Conservation (phyloP, 2,329 filamentous ascomycete genomes). For the Fusarium anguioides region DNA sequence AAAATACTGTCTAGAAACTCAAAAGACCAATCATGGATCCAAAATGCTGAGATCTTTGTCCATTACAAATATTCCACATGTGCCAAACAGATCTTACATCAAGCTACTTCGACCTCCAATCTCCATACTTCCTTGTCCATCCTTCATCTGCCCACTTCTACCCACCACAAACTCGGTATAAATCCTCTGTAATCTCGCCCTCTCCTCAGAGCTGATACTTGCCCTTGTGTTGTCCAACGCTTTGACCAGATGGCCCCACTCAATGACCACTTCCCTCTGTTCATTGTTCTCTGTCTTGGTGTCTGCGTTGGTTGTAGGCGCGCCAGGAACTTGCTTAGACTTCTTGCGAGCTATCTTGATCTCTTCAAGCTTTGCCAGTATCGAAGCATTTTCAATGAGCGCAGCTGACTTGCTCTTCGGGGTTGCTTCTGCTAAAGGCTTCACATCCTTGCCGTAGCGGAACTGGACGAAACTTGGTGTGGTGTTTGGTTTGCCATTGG, state of each 20-base stretch:
- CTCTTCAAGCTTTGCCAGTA: conserved; percentile 83
- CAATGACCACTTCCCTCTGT: conserved; percentile 79
- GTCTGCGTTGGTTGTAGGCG: conserved; percentile 39
- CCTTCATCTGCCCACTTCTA: conserved; percentile 93
- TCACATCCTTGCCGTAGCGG: conserved; percentile 75
- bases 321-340: conserved; percentile 50
- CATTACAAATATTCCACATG: conserved; percentile 2
- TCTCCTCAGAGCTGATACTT: conserved; percentile 85
- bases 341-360: conserved; percentile 76
- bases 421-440: conserved; percentile 53
- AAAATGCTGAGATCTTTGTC: neutral
- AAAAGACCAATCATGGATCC: neutral
- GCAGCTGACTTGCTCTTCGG: conserved; percentile 63
- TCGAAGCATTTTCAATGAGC: conserved; percentile 80
- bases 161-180: conserved; percentile 94
- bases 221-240: conserved; percentile 81
- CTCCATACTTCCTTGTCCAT: conserved; percentile 90
- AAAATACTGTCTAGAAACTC: neutral
- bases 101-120: conserved; percentile 92
- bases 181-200: conserved; percentile 78
- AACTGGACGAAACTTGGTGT: conserved; percentile 80
- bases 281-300: conserved; percentile 49
- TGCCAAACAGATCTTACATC: conserved; percentile 69
- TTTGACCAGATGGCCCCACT: conserved; percentile 84
- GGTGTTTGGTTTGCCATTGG: conserved; percentile 45